Conservation (phyloP, 176 grass and related monocot species). For the Paspalum notatum region DNA sequence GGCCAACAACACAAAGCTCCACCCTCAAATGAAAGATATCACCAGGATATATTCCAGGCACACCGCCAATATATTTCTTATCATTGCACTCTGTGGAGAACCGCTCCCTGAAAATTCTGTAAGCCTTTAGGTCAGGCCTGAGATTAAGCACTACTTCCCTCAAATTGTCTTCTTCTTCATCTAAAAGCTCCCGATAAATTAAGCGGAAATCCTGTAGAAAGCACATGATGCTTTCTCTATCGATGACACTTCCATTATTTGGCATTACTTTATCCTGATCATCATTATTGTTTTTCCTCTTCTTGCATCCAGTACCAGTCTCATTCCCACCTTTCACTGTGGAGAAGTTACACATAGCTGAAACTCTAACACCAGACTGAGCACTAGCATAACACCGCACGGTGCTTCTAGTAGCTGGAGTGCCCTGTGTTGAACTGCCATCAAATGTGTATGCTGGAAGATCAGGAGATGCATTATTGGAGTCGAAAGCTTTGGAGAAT, state of each 20-base stretch:
- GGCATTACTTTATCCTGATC: conserved; percentile 24
- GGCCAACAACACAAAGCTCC: conserved; percentile 78
- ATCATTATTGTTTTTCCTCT: conserved; percentile 33
- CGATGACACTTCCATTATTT: background rate
- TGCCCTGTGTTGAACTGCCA: conserved; percentile 28
- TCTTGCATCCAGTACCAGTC: conserved; percentile 21
- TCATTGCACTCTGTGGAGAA: conserved; percentile 38
- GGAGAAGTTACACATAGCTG: conserved; percentile 48
- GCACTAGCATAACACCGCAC: conserved; percentile 48
- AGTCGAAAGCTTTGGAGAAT: conserved; percentile 52
- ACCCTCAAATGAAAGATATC: conserved; percentile 79
- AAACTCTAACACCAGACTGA: conserved; percentile 63
- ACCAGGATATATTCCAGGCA: conserved; percentile 71
- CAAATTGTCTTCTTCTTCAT: conserved; percentile 44
- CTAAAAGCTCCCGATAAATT: conserved; percentile 60
- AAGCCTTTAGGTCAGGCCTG: conserved; percentile 53
- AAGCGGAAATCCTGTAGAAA: conserved; percentile 53
- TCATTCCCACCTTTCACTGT: conserved; percentile 36
- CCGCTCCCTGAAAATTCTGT: conserved; percentile 67
- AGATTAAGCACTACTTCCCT: conserved; percentile 17
- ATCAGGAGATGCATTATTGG: conserved; percentile 4
- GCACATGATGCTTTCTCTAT: conserved; percentile 50
- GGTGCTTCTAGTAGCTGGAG: conserved; percentile 50
- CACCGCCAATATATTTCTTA: conserved; percentile 65
- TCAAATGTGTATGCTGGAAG: conserved; percentile 4